phyloP scores from a whole-genome alignment of 805 yeast species.

The Teunomyces stri region DNA sequence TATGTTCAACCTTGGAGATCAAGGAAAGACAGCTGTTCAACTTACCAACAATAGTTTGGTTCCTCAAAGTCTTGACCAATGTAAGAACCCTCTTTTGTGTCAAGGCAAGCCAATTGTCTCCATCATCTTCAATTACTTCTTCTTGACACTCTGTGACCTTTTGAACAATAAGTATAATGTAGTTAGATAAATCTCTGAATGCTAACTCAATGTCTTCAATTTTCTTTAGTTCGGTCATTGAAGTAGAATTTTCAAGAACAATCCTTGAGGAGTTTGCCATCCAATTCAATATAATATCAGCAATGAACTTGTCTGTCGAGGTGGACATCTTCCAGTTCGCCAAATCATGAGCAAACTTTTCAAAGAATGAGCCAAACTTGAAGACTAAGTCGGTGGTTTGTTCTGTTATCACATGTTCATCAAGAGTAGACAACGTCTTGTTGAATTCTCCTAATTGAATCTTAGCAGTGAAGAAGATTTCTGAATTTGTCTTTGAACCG shows the following conservation, averaged over 20 bases:
- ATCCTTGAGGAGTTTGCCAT: slow-evolving; percentile 13
- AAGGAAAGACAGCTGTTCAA: slow-evolving; percentile 33
- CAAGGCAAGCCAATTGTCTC: slow-evolving; percentile 64
- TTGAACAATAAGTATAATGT: slow-evolving; percentile 69
- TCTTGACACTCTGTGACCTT: slow-evolving; percentile 42
- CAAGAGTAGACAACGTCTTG: slow-evolving; percentile 20
- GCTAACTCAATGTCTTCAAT: slow-evolving; percentile 43
- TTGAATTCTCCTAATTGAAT: slow-evolving; percentile 12
- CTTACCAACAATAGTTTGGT: slow-evolving; percentile 32
- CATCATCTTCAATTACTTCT: slow-evolving; percentile 38
- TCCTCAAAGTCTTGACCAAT: slow-evolving; percentile 44
- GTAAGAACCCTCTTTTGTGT: slow-evolving; percentile 45
- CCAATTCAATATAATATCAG: slow-evolving; percentile 50
- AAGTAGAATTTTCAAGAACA: slow-evolving; percentile 9
- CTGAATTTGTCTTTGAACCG: slow-evolving; percentile 8
- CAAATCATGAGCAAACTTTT: slow-evolving; percentile 25
- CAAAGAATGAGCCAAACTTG: slow-evolving; percentile 18
- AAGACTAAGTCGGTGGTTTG: slow-evolving; percentile 17
- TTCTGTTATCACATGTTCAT: slow-evolving; percentile 12
- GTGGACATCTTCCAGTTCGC: slow-evolving; percentile 32
- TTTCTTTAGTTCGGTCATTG: neutral
- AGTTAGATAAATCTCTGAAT: slow-evolving; percentile 52
- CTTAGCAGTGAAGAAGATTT: slow-evolving; percentile 17
- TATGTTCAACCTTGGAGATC: slow-evolving; percentile 37
- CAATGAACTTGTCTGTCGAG: slow-evolving; percentile 42